These are phyloP conservation scores for Scedosporium boydii DNA, from an alignment of 2,329 filamentous ascomycete species.

Conservation along the genomic window DNA sequence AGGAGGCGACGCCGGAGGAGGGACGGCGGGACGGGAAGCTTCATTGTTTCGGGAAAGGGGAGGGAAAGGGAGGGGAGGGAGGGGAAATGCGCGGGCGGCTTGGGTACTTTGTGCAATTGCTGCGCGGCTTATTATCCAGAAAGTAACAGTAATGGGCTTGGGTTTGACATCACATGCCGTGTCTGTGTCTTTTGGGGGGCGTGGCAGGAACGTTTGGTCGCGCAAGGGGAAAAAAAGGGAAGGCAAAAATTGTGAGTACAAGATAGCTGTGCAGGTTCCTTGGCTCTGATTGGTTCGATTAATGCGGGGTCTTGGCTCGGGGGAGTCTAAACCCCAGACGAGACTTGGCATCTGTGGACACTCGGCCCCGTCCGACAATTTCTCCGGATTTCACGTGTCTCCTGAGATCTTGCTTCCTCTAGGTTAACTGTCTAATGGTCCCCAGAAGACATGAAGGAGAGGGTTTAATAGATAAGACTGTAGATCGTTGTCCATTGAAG, in stretches of 20 bases:
- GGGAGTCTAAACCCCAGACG: neutral
- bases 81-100: neutral
- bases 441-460: too few species aligned
- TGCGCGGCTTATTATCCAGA: neutral
- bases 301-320: neutral
- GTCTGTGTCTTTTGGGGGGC: neutral
- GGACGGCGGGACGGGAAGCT: neutral
- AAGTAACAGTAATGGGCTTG: neutral
- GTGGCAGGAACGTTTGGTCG: neutral
- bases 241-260: neutral
- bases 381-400: neutral
- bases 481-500: too few species aligned
- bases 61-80: neutral
- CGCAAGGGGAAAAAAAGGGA: neutral
- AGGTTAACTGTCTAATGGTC: too few species aligned
- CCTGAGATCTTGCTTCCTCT: neutral
- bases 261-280: neutral
- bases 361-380: neutral
- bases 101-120: neutral
- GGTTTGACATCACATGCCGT: constrained; percentile 1
- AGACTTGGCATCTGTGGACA: neutral
- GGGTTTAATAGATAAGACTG: too few species aligned
- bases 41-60: neutral
- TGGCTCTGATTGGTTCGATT: neutral
- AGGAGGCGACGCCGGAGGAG: neutral